Conservation (phyloP, 805 yeast genomes). For the Starmerella roubikii region DNA sequence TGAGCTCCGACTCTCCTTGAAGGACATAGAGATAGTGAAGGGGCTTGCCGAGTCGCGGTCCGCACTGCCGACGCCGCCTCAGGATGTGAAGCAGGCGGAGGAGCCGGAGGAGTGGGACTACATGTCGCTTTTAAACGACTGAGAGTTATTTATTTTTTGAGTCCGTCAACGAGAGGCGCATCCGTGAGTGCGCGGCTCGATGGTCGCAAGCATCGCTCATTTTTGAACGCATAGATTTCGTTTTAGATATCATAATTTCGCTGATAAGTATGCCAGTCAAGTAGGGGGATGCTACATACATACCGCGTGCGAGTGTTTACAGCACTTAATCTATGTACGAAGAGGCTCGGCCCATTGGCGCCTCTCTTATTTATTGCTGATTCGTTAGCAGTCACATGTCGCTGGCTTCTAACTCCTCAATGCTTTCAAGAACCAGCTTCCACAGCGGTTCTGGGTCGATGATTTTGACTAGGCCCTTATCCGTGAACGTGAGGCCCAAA, state of each 20-base stretch:
- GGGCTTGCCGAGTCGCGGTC: slow-evolving; percentile 11
- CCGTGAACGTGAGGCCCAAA: slow-evolving; percentile 23
- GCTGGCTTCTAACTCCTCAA: slow-evolving; percentile 18
- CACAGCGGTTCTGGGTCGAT: slow-evolving; percentile 16
- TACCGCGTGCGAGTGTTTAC: no score
- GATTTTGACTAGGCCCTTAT: slow-evolving; percentile 18
- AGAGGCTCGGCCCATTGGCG: no score
- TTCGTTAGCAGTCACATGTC: no score
- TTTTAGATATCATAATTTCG: no score
- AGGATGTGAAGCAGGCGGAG: background rate
- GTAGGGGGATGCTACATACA: no score
- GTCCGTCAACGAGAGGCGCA: no score
- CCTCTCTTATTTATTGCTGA: no score
- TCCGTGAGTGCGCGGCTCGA: no score
- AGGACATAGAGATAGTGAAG: slow-evolving; percentile 23
- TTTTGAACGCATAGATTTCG: no score
- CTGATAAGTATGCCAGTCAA: no score
- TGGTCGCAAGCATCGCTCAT: no score
- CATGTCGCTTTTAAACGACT: slow-evolving; percentile 10
- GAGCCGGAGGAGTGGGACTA: slow-evolving; percentile 11
- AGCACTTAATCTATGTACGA: no score
- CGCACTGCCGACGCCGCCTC: slow-evolving; percentile 16
- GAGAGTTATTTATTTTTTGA: background rate
- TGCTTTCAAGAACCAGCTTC: slow-evolving; percentile 19
- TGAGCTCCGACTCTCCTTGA: slow-evolving; percentile 26